Conservation (phyloP, 768 basidiomycete species). For the Hirschioporus abietinus region DNA sequence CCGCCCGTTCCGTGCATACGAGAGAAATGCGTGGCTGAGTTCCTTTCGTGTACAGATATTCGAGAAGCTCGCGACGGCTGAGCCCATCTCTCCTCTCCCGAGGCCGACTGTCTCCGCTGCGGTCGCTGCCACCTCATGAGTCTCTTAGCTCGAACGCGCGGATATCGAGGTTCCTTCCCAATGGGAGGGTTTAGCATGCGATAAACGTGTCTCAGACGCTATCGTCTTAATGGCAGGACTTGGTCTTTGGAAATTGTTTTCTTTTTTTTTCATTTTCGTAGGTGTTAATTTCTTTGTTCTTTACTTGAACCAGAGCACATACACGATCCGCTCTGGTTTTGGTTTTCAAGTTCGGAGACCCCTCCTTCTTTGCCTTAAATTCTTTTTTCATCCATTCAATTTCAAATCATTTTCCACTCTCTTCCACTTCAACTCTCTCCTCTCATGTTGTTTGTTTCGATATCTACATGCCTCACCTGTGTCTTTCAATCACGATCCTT, state of each 20-base stretch:
- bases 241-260: background rate
- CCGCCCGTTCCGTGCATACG: too few species aligned
- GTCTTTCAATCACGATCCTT: background rate
- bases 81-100: slow-evolving; percentile 1
- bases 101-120: background rate
- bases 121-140: background rate
- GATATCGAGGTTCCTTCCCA: too few species aligned
- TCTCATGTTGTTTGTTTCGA: background rate
- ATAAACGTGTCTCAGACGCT: too few species aligned
- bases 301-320: background rate
- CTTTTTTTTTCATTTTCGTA: background rate
- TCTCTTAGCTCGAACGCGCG: too few species aligned
- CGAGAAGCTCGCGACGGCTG: slow-evolving; percentile 5
- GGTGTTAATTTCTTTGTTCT: background rate
- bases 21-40: background rate
- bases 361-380: background rate
- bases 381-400: too few species aligned
- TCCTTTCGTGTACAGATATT: slow-evolving; percentile 5
- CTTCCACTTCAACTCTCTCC: background rate
- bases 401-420: background rate
- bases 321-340: background rate
- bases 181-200: too few species aligned
- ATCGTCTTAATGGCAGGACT: too few species aligned
- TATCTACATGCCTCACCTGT: background rate
- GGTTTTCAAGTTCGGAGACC: too few species aligned